Base-by-base conservation (phyloP, 345 rosid species). In the Camelina sativa region DNA sequence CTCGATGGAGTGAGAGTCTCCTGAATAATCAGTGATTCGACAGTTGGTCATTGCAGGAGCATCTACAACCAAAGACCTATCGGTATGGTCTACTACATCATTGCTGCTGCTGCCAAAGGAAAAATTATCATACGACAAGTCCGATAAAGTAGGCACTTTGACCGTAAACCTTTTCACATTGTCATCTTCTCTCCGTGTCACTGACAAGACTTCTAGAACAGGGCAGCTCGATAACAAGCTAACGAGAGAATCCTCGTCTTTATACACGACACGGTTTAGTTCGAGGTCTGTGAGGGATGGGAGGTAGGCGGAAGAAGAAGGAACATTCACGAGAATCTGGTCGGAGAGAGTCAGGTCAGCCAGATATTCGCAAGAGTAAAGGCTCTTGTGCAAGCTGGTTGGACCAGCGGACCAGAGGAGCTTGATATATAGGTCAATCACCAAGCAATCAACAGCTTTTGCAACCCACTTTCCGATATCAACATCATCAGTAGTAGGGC, bases 221-320 rank as follows among this genome's bases (percentile, higher is more conserved):
- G 74, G 74, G 22, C 74, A 70, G 57, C 46, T 58, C 1, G 65
- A 70, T 70, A 70, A 59, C 2, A 70, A 22, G 3, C 23, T 20
- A 46, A 2, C 22, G 0, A 48, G 75, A 59, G 75, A 71, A 48
- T 2, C 59, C n/a, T 71, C 75, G 48, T 71, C 48, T 71, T 71
- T 35, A 71, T 71, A 59, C 20, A 59, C 58, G 34, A 59, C 66
- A 70, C 0, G 15, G 23, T 0, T 1, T 9, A 71, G 16, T 5
- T n/a, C 0, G 8, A 59, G 67, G 0, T 0, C 1, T 6, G 1
- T 0, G 2, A 71, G 74, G 0, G 48, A 47, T 35, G 67, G 67
- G 59, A 71, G 67, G 25, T 11, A 71, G 16, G 41, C 46, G 46
- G 46, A 25, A 28, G 67, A 48, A 71, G 48, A 35, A 60, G 75